These are phyloP conservation scores for Lipomyces sp. DNA, from an alignment of 805 yeast species.

Conservation along the genomic window DNA sequence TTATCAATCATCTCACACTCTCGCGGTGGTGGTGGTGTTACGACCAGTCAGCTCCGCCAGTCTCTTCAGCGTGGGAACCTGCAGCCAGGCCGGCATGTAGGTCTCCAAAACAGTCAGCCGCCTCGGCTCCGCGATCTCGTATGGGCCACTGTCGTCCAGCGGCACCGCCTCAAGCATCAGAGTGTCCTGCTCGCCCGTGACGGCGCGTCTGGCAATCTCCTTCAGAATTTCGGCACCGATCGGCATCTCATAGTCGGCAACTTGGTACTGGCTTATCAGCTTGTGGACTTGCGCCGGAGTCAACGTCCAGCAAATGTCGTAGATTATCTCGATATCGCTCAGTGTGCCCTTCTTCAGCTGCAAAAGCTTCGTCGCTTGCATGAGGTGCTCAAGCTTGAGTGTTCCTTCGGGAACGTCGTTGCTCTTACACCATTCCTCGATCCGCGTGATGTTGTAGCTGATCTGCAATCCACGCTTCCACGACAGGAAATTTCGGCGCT, in stretches of 20 bases:
- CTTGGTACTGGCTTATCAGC: slow-evolving; percentile 79
- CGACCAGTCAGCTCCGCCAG: slow-evolving; percentile 61
- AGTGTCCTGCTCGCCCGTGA: slow-evolving; percentile 45
- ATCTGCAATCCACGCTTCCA: slow-evolving; percentile 98
- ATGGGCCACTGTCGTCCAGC: slow-evolving; percentile 42
- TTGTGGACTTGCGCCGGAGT: slow-evolving; percentile 95
- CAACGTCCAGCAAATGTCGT: slow-evolving; percentile 91
- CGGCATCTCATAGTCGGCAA: slow-evolving; percentile 93
- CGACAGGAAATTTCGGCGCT: slow-evolving; percentile 89
- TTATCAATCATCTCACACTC: background rate
- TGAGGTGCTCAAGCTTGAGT: slow-evolving; percentile 74
- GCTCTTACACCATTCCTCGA: slow-evolving; percentile 97
- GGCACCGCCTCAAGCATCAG: slow-evolving; percentile 43
- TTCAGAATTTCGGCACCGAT: slow-evolving; percentile 76
- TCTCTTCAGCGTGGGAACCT: slow-evolving; percentile 82
- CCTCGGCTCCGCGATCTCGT: slow-evolving; percentile 47
- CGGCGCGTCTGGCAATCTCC: slow-evolving; percentile 57
- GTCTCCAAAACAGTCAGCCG: slow-evolving; percentile 64
- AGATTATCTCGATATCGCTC: slow-evolving; percentile 86
- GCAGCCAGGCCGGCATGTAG: slow-evolving; percentile 89
- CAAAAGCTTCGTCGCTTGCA: slow-evolving; percentile 88
- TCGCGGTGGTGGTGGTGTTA: background rate
- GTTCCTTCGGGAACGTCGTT: slow-evolving; percentile 88
- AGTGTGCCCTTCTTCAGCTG: slow-evolving; percentile 87
- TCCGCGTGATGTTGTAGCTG: slow-evolving; percentile 91